These are phyloP conservation scores for Colletotrichum cereale DNA, from an alignment of 2,329 filamentous ascomycete species.

Conservation along the genomic window DNA sequence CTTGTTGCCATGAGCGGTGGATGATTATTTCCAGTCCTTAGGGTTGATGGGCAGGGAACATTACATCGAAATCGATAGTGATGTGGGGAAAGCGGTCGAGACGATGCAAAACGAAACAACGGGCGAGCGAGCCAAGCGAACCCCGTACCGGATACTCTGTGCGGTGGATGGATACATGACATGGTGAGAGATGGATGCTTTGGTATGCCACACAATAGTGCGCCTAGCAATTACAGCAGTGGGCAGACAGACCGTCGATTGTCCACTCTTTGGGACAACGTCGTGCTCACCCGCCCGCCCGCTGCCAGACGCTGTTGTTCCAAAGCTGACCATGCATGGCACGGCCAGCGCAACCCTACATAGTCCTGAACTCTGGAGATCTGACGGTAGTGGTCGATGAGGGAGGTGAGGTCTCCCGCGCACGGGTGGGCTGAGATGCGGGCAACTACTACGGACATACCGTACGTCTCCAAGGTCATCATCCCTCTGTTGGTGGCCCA, in stretches of 20 bases:
- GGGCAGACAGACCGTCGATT: not conserved
- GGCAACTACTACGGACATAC: no score
- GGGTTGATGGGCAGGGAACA: slow-evolving; percentile 33
- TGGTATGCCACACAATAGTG: not conserved
- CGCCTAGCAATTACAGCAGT: no score
- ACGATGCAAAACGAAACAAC: slow-evolving; percentile 15
- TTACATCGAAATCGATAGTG: slow-evolving; percentile 40
- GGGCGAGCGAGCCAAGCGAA: not conserved
- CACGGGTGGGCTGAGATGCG: slow-evolving; percentile 34
- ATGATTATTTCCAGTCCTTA: slow-evolving; percentile 33
- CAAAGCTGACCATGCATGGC: not conserved
- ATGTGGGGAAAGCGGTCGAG: slow-evolving; percentile 33
- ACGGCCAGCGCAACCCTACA: not conserved
- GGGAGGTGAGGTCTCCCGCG: slow-evolving; percentile 1
- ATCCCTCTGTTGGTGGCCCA: slow-evolving; percentile 22
- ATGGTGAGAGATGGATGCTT: not conserved
- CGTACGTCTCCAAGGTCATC: no score
- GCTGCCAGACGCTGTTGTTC: not conserved
- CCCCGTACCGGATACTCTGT: not conserved
- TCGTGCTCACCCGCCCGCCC: not conserved
- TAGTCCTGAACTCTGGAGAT: not conserved
- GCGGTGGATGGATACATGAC: not conserved
- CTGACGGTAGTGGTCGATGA: not conserved
- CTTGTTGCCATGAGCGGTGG: slow-evolving; percentile 20
- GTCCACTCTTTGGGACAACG: not conserved